phyloP scores from a whole-genome alignment of 768 basidiomycete species.

The Psilocybe azurescens region DNA sequence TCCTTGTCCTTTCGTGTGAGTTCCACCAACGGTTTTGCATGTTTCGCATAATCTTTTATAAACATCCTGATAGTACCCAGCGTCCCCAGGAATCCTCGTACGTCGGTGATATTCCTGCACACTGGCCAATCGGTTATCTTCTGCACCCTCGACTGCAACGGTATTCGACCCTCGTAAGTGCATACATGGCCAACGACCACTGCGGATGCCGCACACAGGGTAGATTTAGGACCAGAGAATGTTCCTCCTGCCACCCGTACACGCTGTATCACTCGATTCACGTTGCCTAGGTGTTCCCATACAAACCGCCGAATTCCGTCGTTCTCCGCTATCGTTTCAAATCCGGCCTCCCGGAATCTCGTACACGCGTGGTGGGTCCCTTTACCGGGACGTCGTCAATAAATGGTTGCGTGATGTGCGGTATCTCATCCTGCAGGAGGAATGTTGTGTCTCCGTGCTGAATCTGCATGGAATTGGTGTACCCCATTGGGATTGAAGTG shows the following conservation, averaged over 20 bases:
- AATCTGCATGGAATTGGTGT: conserved; percentile 36
- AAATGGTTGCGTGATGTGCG: conserved; percentile 24
- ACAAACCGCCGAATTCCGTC: conserved; percentile 7
- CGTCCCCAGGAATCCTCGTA: conserved; percentile 32
- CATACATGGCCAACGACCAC: conserved; percentile 32
- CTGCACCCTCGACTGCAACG: conserved; percentile 22
- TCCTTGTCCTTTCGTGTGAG: conserved; percentile 28
- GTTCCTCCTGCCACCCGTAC: too few relatives aligned
- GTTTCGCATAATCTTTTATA: conserved; percentile 12
- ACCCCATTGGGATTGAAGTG: conserved; percentile 33
- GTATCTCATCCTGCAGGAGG: conserved; percentile 22
- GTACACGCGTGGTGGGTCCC: conserved; percentile 28
- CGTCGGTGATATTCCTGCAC: background rate
- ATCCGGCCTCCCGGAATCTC: conserved; percentile 23
- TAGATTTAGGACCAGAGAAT: too few relatives aligned
- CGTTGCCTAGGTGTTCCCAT: too few relatives aligned
- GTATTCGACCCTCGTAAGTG: conserved; percentile 34
- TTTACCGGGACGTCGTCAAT: conserved; percentile 30
- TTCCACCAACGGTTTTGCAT: conserved; percentile 24
- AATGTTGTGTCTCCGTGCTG: conserved; percentile 36
- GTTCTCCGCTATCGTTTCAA: conserved; percentile 19
- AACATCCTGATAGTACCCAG: conserved; percentile 18
- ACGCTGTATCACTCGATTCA: too few relatives aligned
- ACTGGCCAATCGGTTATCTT: conserved; percentile 26
- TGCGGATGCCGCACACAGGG: too few relatives aligned